Conservation (phyloP, 345 rosid genomes). For the Erysimum cheiranthoides region DNA sequence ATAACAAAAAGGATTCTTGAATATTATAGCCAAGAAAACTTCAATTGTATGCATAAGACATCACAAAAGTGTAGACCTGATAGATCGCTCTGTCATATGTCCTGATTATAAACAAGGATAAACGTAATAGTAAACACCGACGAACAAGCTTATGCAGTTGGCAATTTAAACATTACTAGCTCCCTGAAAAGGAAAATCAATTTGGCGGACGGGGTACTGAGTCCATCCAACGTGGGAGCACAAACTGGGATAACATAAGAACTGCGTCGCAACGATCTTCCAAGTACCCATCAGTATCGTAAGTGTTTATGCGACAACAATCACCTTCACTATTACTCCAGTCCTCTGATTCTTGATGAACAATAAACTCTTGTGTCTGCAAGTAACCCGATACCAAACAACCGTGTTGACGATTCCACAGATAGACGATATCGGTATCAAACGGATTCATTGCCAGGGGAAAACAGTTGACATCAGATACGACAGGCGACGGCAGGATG, state of each 20-base stretch:
- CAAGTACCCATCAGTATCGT: not conserved
- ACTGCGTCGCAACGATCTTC: not conserved
- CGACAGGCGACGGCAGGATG: not conserved
- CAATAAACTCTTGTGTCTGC: not conserved
- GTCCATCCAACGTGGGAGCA: constrained; percentile 30
- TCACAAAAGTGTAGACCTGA: too few species aligned
- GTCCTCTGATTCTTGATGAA: not conserved
- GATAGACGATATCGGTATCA: not conserved
- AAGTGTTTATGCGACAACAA: not conserved
- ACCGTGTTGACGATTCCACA: not conserved
- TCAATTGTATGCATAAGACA: too few species aligned
- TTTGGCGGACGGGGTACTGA: constrained; percentile 1
- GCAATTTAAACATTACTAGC: not conserved
- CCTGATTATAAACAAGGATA: too few species aligned
- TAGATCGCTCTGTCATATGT: too few species aligned
- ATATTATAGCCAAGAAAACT: not conserved
- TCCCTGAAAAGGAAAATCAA: constrained; percentile 1
- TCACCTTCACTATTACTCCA: not conserved
- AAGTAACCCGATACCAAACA: not conserved
- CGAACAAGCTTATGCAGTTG: not conserved
- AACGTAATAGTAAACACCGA: too few species aligned
- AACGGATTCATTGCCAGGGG: constrained; percentile 1
- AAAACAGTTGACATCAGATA: not conserved
- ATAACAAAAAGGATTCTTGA: not conserved
- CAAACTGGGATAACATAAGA: constrained; percentile 11